Evolutionary conservation across 176 grass and related monocot genomes (phyloP).

Genomic region (Cenchrus purpureus): DNA sequence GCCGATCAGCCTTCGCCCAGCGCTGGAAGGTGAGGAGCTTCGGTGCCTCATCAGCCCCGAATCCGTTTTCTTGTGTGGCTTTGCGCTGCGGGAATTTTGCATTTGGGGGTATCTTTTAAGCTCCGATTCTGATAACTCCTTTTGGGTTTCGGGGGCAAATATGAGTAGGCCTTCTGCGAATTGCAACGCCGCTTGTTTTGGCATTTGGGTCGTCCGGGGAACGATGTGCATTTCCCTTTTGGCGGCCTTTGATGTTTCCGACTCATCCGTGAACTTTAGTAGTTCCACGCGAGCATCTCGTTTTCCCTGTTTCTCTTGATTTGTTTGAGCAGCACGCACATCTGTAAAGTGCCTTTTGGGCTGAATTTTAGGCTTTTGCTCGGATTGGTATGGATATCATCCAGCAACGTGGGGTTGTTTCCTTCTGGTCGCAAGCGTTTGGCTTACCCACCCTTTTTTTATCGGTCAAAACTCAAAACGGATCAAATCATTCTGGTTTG

Average conservation of each 20-base stretch:
- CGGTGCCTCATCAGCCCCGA: background rate
- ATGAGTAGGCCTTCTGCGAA: background rate
- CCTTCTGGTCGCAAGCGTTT: background rate
- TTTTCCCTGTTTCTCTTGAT: background rate
- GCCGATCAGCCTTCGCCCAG: slow-evolving; percentile 1
- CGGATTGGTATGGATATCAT: background rate
- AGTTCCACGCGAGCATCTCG: background rate
- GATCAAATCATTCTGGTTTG: slow-evolving; percentile 11
- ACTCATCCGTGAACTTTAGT: background rate
- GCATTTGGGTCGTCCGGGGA: slow-evolving; percentile 13
- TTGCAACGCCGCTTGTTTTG: background rate
- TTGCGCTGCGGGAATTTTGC: background rate
- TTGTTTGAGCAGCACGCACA: slow-evolving; percentile 12
- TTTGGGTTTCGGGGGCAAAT: background rate
- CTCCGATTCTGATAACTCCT: background rate
- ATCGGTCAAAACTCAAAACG: slow-evolving; percentile 1
- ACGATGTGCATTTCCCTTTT: background rate
- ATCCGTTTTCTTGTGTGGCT: background rate
- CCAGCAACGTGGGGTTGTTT: background rate
- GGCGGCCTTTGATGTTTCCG: background rate
- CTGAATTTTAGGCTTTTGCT: background rate
- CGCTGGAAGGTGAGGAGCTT: slow-evolving; percentile 30
- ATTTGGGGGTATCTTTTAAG: background rate
- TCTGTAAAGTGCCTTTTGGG: slow-evolving; percentile 22
- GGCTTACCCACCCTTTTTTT: slow-evolving; percentile 37